phyloP scores from a whole-genome alignment of 208 protist species.

The Trypanosoma conorhini region DNA sequence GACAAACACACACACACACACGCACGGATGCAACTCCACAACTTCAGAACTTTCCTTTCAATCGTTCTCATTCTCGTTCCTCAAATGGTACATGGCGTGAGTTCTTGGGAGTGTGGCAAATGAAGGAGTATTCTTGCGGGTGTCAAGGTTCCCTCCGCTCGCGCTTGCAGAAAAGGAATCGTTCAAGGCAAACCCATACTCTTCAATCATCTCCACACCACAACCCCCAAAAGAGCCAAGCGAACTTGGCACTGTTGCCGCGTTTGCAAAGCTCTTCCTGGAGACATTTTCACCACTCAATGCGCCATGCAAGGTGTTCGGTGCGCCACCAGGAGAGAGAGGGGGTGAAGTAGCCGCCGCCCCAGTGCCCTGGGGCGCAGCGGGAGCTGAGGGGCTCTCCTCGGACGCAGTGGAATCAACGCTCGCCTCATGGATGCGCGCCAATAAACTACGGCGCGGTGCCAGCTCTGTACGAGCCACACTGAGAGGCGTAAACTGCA shows the following conservation, averaged over 20 bases:
- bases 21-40: background rate
- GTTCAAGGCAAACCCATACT: slow-evolving; percentile 12
- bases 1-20: slow-evolving; percentile 4
- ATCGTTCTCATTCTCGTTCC: background rate
- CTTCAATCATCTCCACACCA: slow-evolving; percentile 4
- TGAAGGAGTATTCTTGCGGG: background rate
- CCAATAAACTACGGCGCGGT: slow-evolving; percentile 6
- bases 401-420: slow-evolving; percentile 6
- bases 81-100: background rate
- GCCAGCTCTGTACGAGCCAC: background rate
- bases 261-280: slow-evolving; percentile 1
- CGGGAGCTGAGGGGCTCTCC: background rate
- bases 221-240: background rate
- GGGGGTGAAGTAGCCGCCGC: background rate
- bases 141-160: background rate
- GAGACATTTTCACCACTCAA: background rate
- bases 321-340: background rate
- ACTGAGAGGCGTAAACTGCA: slow-evolving; percentile 5
- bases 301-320: background rate
- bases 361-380: background rate
- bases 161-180: slow-evolving; percentile 2
- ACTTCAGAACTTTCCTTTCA: background rate
- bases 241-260: too few species aligned
- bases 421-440: slow-evolving; percentile 12
- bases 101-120: slow-evolving; percentile 4